A percentile compares a stretch with the other conserved stretches of the same genome.
phyloP scores from a whole-genome alignment of 176 grass and related monocot genomes.

The Poa annua region DNA sequence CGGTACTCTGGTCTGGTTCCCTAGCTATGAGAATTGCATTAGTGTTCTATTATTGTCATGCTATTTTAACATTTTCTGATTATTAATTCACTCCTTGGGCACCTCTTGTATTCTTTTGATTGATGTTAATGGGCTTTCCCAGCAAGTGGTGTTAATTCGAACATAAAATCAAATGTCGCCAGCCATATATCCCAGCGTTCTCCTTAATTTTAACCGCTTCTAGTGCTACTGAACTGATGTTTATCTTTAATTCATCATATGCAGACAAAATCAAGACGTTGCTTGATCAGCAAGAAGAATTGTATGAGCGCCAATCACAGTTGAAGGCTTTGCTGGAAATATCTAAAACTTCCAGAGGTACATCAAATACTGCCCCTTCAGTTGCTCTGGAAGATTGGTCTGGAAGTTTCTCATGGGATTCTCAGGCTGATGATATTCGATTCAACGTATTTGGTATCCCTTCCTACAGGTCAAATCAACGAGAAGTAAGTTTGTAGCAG shows the following conservation, averaged over 20 bases:
- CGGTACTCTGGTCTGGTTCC: background rate
- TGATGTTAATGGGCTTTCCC: constrained; percentile 4
- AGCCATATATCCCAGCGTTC: background rate
- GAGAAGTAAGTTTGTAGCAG: constrained; percentile 65
- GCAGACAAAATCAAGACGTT: constrained; percentile 68
- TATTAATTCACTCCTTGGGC: background rate
- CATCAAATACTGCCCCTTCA: constrained; percentile 34
- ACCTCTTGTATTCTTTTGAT: constrained; percentile 4
- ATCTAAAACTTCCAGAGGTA: constrained; percentile 51
- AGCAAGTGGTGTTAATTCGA: constrained; percentile 9
- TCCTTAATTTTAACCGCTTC: constrained; percentile 28
- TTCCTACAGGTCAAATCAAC: constrained; percentile 82
- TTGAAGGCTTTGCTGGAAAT: constrained; percentile 70
- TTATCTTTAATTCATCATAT: constrained; percentile 12
- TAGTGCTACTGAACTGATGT: constrained; percentile 15
- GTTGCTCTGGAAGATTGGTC: constrained; percentile 67
- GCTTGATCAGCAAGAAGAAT: constrained; percentile 78
- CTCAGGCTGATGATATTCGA: constrained; percentile 59
- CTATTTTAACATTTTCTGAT: background rate
- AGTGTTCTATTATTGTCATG: background rate
- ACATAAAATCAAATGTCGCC: constrained; percentile 16
- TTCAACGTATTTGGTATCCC: constrained; percentile 92
- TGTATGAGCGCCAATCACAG: constrained; percentile 66
- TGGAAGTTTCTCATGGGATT: constrained; percentile 80
- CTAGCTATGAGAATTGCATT: background rate